Evolutionary conservation across 1,284 basidiomycete species (phyloP).

Genomic region (Microstroma glucosiphilum): DNA sequence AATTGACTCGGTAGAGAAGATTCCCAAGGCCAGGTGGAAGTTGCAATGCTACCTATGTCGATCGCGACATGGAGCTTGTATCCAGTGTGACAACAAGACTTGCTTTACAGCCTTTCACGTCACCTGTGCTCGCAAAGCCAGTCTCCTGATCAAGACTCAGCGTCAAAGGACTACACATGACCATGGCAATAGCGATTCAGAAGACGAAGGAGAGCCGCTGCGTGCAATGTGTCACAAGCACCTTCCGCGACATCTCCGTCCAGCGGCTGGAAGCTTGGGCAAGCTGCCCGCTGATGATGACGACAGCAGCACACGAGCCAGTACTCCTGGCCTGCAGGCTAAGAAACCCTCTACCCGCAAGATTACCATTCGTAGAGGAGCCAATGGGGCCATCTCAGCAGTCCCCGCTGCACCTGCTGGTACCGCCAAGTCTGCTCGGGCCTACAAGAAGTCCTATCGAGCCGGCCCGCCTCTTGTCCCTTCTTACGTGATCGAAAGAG

Average conservation of each 20-base stretch:
- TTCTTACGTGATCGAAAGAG: constrained; percentile 59
- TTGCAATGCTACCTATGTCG: constrained; percentile 80
- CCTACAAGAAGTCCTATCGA: constrained; percentile 57
- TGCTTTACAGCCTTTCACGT: constrained; percentile 94
- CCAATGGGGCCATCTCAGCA: constrained; percentile 3
- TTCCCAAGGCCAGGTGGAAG: constrained; percentile 89
- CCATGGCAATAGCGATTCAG: constrained; percentile 27
- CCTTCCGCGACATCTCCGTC: constrained; percentile 24
- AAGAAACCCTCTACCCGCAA: constrained; percentile 2
- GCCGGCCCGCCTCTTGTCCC: constrained; percentile 58
- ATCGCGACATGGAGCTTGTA: constrained; percentile 78
- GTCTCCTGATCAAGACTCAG: constrained; percentile 34
- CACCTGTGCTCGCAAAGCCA: constrained; percentile 70
- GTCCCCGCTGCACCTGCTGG: not conserved
- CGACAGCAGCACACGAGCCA: not conserved
- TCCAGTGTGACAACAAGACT: constrained; percentile 85
- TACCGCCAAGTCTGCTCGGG: constrained; percentile 54
- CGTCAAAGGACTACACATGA: constrained; percentile 29
- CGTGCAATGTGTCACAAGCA: constrained; percentile 46
- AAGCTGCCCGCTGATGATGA: constrained; percentile 8
- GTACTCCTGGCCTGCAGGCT: not conserved
- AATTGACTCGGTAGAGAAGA: constrained; percentile 78
- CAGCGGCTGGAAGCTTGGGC: not conserved
- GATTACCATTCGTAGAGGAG: constrained; percentile 1
- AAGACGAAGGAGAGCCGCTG: constrained; percentile 23